Conservation (phyloP, 2,329 filamentous ascomycete species). For the Eutypella sp. region DNA sequence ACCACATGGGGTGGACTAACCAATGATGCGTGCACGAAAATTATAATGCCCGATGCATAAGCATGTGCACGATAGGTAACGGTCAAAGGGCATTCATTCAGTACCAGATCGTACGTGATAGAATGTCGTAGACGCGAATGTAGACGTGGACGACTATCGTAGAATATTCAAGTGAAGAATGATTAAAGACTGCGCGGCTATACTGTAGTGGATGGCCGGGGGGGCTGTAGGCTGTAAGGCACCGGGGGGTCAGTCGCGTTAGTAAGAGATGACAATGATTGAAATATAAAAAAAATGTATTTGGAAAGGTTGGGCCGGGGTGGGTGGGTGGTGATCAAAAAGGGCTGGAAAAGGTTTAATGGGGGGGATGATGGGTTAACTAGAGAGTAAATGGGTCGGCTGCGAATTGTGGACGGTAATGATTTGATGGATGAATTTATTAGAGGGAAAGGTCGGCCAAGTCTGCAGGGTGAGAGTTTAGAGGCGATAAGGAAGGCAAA, state of each 20-base stretch:
- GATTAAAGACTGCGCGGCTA: no score
- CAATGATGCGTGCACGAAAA: not conserved
- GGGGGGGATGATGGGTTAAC: not conserved
- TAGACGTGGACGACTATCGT: no score
- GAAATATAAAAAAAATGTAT: not conserved
- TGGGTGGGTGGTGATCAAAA: not conserved
- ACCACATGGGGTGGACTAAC: constrained; percentile 17
- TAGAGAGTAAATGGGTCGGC: not conserved
- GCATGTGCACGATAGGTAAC: not conserved
- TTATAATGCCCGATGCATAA: not conserved
- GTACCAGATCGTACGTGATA: not conserved
- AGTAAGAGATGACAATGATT: not conserved
- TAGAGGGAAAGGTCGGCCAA: no score
- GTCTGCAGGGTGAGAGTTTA: no score
- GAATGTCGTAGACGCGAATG: no score
- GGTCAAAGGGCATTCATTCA: not conserved
- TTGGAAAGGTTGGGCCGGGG: not conserved
- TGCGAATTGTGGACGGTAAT: not conserved
- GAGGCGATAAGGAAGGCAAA: no score
- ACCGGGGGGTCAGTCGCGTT: no score
- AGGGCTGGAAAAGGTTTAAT: no score
- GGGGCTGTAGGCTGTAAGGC: no score
- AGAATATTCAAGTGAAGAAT: no score
- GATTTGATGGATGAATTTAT: no score
- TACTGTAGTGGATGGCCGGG: no score